Evolutionary conservation across 768 basidiomycete species (phyloP).

Genomic region (Collybiopsis confluens): DNA sequence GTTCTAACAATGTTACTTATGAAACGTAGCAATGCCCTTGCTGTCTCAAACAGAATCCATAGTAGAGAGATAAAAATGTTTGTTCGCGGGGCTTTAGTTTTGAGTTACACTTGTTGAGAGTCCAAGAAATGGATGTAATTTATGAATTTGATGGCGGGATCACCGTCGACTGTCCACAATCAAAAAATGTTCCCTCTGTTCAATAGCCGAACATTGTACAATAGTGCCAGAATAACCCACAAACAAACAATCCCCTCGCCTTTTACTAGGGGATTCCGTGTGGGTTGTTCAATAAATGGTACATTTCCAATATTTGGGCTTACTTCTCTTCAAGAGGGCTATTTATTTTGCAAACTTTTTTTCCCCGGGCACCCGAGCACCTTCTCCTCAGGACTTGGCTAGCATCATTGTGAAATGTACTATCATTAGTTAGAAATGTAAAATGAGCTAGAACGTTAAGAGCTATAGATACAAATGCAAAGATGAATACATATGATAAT

Average conservation of each 20-base stretch:
- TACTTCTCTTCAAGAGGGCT: conserved; percentile 4
- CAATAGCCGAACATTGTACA: neutral
- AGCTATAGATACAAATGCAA: too few species aligned
- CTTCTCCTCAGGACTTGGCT: neutral
- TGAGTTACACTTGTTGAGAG: too few species aligned
- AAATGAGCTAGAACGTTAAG: too few species aligned
- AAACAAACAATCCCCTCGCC: conserved; percentile 28
- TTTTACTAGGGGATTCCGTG: conserved; percentile 32
- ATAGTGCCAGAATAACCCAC: conserved; percentile 22
- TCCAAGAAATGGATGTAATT: too few species aligned
- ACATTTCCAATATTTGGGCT: conserved; percentile 8
- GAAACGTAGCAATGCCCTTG: too few species aligned
- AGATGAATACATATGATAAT: neutral
- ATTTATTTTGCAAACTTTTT: neutral
- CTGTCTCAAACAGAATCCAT: too few species aligned
- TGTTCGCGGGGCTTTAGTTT: too few species aligned
- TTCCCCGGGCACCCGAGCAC: neutral
- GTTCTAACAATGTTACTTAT: too few species aligned
- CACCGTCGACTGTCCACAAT: conserved; percentile 8
- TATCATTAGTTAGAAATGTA: neutral
- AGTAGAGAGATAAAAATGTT: too few species aligned
- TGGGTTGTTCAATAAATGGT: conserved; percentile 14
- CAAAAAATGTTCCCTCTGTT: neutral
- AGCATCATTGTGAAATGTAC: neutral
- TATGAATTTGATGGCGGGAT: too few species aligned